phyloP scores from a whole-genome alignment of 192 early-diverging fungal species.

The Helicostylum pulchrum region DNA sequence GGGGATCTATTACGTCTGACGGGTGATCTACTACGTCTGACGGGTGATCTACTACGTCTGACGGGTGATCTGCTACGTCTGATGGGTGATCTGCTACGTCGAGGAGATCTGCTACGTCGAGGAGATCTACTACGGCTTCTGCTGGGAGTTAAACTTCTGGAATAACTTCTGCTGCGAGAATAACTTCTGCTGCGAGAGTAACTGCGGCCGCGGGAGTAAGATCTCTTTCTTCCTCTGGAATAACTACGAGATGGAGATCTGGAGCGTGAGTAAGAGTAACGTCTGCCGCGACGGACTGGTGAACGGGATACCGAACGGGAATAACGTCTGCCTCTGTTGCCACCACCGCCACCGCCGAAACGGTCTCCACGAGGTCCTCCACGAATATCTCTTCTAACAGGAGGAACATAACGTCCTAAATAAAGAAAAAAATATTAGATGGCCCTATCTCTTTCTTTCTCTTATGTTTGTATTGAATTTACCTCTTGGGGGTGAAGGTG shows the following conservation, averaged over 20 bases:
- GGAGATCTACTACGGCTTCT: slow-evolving; percentile 20
- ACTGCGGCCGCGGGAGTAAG: slow-evolving; percentile 23
- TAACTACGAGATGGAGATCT: slow-evolving; percentile 34
- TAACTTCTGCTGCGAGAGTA: slow-evolving; percentile 31
- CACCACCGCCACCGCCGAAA: slow-evolving; percentile 9
- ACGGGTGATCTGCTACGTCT: slow-evolving; percentile 1
- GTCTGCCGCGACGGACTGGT: slow-evolving; percentile 28
- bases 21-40: slow-evolving; percentile 5
- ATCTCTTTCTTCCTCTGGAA: slow-evolving; percentile 23
- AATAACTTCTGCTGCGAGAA: slow-evolving; percentile 21
- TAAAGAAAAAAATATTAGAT: background rate
- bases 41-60: slow-evolving; percentile 4
- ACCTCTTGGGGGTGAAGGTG: slow-evolving; percentile 23
- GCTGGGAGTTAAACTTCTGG: slow-evolving; percentile 14
- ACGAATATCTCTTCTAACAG: slow-evolving; percentile 17
- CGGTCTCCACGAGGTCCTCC: slow-evolving; percentile 19
- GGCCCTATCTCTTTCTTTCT: background rate
- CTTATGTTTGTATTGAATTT: background rate
- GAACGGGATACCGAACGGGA: slow-evolving; percentile 26
- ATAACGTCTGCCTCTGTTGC: slow-evolving; percentile 19
- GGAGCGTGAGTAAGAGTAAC: slow-evolving; percentile 36
- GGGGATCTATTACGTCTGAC: slow-evolving; percentile 19
- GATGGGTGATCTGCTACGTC: slow-evolving; percentile 1
- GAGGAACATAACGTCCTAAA: slow-evolving; percentile 18
- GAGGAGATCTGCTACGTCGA: background rate